Evolutionary conservation across 768 basidiomycete species (phyloP).

Genomic region (Serendipita indica): DNA sequence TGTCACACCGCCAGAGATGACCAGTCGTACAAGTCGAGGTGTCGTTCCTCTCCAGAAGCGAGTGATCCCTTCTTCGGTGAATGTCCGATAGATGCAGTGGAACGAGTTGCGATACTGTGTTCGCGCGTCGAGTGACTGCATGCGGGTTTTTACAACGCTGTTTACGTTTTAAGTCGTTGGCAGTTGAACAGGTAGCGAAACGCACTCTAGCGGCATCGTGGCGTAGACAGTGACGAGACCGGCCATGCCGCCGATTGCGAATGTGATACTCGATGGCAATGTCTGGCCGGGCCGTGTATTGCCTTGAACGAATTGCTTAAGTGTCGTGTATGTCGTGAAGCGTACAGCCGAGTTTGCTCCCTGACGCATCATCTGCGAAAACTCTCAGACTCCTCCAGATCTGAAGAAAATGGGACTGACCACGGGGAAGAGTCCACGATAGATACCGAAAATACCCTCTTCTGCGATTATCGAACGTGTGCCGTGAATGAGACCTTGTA

Average conservation of each 20-base stretch:
- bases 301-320: conserved; percentile 87
- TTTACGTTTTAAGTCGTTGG: neutral
- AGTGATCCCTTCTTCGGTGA: conserved; percentile 82
- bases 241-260: conserved; percentile 85
- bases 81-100: conserved; percentile 89
- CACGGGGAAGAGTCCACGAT: conserved; percentile 86
- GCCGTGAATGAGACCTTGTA: conserved; percentile 83
- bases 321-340: conserved; percentile 86
- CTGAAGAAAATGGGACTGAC: conserved; percentile 32
- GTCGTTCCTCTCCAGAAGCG: conserved; percentile 97
- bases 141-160: conserved; percentile 93
- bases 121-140: conserved; percentile 82
- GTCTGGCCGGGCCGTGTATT: conserved; percentile 68
- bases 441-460: conserved; percentile 75
- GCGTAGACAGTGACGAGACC: conserved; percentile 91
- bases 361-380: conserved; percentile 80
- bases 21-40: conserved; percentile 68
- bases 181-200: conserved; percentile 12
- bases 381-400: neutral
- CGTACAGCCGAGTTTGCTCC: conserved; percentile 94
- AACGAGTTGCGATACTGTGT: conserved; percentile 83
- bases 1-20: conserved; percentile 30
- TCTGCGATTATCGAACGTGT: conserved; percentile 62
- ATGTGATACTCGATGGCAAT: conserved; percentile 77
- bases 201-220: conserved; percentile 72